A percentile compares a stretch with the other conserved stretches of the same genome.
These are phyloP conservation scores for Nicotiana tomentosiformis DNA, from an alignment of 257 asterid genomes.

Conservation along the genomic window DNA sequence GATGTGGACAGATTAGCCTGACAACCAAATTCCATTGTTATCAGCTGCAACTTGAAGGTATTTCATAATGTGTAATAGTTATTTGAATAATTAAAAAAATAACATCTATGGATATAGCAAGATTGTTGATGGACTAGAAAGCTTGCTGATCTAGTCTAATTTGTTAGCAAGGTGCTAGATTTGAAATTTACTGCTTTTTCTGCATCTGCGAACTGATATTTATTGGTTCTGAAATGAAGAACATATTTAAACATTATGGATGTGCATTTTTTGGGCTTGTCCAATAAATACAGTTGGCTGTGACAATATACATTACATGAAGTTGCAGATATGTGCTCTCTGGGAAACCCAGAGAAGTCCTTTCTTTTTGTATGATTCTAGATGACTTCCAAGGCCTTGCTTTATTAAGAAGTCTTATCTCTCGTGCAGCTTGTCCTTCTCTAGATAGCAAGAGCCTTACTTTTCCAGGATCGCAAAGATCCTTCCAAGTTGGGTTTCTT, in stretches of 20 bases:
- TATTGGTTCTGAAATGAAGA: not conserved
- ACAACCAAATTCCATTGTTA: conserved; percentile 87
- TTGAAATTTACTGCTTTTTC: not conserved
- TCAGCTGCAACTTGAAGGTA: conserved; percentile 89
- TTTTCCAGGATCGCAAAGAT: not conserved
- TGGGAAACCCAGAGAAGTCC: too few relatives aligned
- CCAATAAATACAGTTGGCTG: not conserved
- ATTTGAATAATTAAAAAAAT: not conserved
- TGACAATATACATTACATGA: not conserved
- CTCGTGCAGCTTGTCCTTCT: not conserved
- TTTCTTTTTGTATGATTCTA: not conserved
- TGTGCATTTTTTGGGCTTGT: not conserved
- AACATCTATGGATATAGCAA: not conserved
- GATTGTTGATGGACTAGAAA: not conserved
- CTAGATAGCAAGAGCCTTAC: not conserved
- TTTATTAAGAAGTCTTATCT: not conserved
- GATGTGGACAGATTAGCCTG: conserved; percentile 93
- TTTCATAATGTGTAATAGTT: not conserved
- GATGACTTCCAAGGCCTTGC: not conserved
- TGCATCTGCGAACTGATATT: not conserved
- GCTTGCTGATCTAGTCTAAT: not conserved
- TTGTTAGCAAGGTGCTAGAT: not conserved
- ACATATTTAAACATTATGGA: not conserved
- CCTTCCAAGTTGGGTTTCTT: not conserved
- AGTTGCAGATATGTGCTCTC: not conserved